Evolutionary conservation across 108 stramenopile species (phyloP), one percentile per base, ranked within the genome.

Genomic region (Conticribra guillardii): DNA sequence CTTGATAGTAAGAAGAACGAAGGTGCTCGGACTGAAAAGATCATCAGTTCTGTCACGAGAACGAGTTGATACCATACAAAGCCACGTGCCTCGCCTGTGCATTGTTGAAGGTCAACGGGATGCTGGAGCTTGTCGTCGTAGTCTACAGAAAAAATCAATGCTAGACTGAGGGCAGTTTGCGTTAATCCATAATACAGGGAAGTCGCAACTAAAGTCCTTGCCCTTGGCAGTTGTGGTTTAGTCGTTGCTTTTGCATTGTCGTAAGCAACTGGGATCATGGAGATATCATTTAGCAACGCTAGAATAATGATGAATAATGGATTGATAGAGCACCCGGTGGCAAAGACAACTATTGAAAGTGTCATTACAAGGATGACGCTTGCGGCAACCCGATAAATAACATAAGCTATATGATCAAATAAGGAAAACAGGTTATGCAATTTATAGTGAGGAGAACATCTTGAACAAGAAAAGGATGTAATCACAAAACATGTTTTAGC

Each of bases 221-320:
- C 76, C 27, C 59, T 58, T 14, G 85, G 84, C 22, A 73, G 69
- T 24, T 84, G 80, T 0, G 88, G 87, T 33, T 76, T 82, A 11
- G 72, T 65, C 4, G 87, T 85, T 9, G 91, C 89, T n/a, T 62
- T 41, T 33, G 87, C 89, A 65, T 90, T 83, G 77, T 96, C 95
- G 58, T 94, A 89, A 5, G 90, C 90, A 27, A 96, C 93, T 24
- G 92, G 87, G 58, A 96, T 90, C 87, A 87, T 89, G 4, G 69
- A 78, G 23, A 92, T 84, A 66, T 97, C 94, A 83, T 97, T 97
- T 22, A 96, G 66, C 18, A 95, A 64, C 4, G 96, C 92, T 61
- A 94, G 71, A 15, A 93, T 78, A 64, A 97, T 94, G 31, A 95
- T 63, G 33, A 84, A 54, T 21, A 97, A 67, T 22, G 89, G 79